Evolutionary conservation across 139 green algal genomes (phyloP).

Genomic region (Pleodorina starrii): DNA sequence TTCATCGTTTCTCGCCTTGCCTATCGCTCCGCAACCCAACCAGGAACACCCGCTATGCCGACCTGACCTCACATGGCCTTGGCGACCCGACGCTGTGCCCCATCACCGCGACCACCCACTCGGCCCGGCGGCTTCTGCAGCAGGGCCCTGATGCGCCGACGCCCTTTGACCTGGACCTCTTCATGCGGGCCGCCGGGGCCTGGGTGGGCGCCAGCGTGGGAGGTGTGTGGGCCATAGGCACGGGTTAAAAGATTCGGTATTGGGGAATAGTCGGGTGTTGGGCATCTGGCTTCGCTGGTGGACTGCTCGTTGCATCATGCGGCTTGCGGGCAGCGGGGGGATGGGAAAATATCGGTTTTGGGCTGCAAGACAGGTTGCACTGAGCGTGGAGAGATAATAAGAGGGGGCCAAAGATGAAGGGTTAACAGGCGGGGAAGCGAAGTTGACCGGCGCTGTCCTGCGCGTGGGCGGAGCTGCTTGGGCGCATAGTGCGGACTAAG

Average conservation of each 20-base stretch:
- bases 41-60: constrained; percentile 28
- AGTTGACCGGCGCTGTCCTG: too few relatives aligned
- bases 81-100: neutral
- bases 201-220: constrained; percentile 25
- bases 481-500: too few relatives aligned
- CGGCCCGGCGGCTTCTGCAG: constrained; percentile 26
- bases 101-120: neutral
- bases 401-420: too few relatives aligned
- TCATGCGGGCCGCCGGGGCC: neutral
- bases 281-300: too few relatives aligned
- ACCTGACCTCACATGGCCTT: neutral
- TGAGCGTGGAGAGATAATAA: neutral
- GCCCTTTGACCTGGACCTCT: constrained; percentile 23
- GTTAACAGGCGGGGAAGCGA: too few relatives aligned
- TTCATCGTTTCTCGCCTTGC: neutral
- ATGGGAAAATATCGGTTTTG: neutral
- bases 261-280: neutral
- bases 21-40: too few relatives aligned
- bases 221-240: neutral
- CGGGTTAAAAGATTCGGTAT: neutral
- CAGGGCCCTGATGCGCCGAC: neutral
- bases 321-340: neutral
- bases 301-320: too few relatives aligned
- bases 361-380: neutral
- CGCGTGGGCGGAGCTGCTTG: too few relatives aligned